These are phyloP conservation scores for Pythium graminicola DNA, from an alignment of 352 stramenopile species.

Conservation along the genomic window DNA sequence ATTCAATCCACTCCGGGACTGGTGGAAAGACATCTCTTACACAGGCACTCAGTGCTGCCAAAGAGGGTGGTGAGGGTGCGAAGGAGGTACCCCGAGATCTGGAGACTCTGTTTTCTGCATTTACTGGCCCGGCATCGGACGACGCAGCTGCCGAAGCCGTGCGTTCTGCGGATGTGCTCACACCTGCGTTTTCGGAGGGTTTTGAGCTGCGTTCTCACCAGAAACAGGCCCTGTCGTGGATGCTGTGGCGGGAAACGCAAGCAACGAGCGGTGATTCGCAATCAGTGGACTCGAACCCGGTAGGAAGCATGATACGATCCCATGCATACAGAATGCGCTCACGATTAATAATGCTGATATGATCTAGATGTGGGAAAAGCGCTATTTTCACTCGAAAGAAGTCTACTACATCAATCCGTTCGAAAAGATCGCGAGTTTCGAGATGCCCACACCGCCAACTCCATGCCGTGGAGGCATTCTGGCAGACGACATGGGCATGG, in stretches of 20 bases:
- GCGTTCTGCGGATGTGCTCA: conserved; percentile 31
- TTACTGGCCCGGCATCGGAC: conserved; percentile 29
- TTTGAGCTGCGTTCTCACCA: conserved; percentile 78
- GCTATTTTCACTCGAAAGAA: conserved; percentile 35
- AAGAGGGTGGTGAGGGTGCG: conserved; percentile 13
- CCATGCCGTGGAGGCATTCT: conserved; percentile 92
- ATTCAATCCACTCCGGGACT: conserved; percentile 26
- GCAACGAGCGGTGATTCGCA: neutral
- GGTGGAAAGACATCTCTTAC: conserved; percentile 10
- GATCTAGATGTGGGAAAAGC: conserved; percentile 65
- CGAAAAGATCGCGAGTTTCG: conserved; percentile 68
- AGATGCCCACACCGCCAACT: conserved; percentile 36
- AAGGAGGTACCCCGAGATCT: conserved; percentile 33
- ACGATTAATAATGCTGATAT: too few species aligned
- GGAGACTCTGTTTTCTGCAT: conserved; percentile 66
- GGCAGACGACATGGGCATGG: conserved; percentile 98
- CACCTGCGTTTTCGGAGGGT: conserved; percentile 39
- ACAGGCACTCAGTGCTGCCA: neutral
- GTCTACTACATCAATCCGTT: conserved; percentile 81
- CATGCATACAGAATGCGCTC: too few species aligned
- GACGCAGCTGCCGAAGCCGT: conserved; percentile 11
- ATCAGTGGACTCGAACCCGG: conserved; percentile 15
- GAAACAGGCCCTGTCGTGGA: conserved; percentile 78
- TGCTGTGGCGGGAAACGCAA: conserved; percentile 75
- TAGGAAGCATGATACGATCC: too few species aligned